Evolutionary conservation across 768 basidiomycete species (phyloP).

Genomic region (Amanita molliuscula): DNA sequence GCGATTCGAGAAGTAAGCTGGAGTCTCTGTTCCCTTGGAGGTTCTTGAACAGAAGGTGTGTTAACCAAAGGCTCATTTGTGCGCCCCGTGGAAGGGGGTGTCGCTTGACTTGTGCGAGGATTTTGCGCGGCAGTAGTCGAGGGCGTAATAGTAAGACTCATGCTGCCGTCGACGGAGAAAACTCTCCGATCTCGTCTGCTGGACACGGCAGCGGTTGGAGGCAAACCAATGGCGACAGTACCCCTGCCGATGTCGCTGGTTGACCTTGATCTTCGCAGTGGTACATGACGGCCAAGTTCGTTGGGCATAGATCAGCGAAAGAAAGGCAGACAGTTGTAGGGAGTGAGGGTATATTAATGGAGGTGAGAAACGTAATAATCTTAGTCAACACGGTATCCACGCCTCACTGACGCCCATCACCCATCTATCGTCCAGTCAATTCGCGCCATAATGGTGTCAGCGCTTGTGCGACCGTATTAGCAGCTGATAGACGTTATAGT

Average conservation of each 20-base stretch:
- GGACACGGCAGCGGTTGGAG: background rate
- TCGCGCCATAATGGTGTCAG: slow-evolving; percentile 59
- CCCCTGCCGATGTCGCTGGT: slow-evolving; percentile 26
- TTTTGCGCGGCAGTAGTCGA: background rate
- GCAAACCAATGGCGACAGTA: slow-evolving; percentile 13
- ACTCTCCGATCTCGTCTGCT: slow-evolving; percentile 4
- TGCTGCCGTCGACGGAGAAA: slow-evolving; percentile 4
- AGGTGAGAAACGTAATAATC: background rate
- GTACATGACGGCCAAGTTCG: slow-evolving; percentile 13
- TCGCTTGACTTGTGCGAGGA: background rate
- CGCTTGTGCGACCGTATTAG: slow-evolving; percentile 65
- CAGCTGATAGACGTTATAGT: slow-evolving; percentile 18
- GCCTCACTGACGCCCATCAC: background rate
- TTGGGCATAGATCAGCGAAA: slow-evolving; percentile 14
- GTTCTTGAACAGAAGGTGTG: background rate
- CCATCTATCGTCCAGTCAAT: slow-evolving; percentile 16
- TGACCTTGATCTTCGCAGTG: slow-evolving; percentile 27
- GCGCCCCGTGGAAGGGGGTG: background rate
- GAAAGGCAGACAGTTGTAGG: background rate
- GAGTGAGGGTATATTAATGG: background rate
- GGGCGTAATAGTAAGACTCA: background rate
- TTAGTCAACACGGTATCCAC: slow-evolving; percentile 1
- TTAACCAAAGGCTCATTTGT: background rate
- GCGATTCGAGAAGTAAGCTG: slow-evolving; percentile 11
- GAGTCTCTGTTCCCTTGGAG: background rate